These are phyloP conservation scores for Colletotrichum tanaceti DNA, from an alignment of 2,329 filamentous ascomycete genomes.

Conservation along the genomic window DNA sequence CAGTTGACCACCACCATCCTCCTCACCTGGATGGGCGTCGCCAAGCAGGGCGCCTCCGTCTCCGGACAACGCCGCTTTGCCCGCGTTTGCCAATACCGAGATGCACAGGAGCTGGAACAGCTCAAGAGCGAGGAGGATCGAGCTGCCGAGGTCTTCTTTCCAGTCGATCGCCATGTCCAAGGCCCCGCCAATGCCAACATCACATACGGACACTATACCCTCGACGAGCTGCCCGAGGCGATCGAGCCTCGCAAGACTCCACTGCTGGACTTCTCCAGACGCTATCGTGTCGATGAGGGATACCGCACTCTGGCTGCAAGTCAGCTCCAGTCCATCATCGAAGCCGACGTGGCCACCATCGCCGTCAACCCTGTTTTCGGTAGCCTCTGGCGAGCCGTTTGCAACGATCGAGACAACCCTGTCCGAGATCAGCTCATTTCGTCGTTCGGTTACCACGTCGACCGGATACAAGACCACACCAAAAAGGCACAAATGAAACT, in stretches of 20 bases:
- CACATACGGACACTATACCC: constrained; percentile 29
- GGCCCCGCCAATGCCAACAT: constrained; percentile 35
- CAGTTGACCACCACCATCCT: constrained; percentile 56
- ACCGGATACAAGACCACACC: constrained; percentile 47
- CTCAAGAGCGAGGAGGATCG: constrained; percentile 19
- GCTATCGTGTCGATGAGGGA: constrained; percentile 52
- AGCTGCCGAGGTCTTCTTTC: constrained; percentile 15
- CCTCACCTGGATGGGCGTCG: constrained; percentile 57
- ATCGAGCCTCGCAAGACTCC: constrained; percentile 44
- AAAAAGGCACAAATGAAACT: constrained; percentile 55
- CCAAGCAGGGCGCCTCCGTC: constrained; percentile 42
- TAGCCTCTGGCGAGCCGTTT: constrained; percentile 61
- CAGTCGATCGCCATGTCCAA: background rate
- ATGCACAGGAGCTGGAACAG: background rate
- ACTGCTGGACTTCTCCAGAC: constrained; percentile 52
- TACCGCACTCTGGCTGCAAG: constrained; percentile 54
- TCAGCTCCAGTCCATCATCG: constrained; percentile 57
- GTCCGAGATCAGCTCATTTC: constrained; percentile 55
- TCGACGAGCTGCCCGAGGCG: constrained; percentile 44
- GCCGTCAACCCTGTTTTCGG: constrained; percentile 64
- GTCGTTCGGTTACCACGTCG: constrained; percentile 55
- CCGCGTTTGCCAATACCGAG: constrained; percentile 9
- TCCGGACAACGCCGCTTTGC: constrained; percentile 17
- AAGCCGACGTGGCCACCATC: constrained; percentile 56
- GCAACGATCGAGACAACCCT: constrained; percentile 57